Evolutionary conservation across 169 alveolate species (phyloP).

Genomic region (Cryptosporidium sp.): DNA sequence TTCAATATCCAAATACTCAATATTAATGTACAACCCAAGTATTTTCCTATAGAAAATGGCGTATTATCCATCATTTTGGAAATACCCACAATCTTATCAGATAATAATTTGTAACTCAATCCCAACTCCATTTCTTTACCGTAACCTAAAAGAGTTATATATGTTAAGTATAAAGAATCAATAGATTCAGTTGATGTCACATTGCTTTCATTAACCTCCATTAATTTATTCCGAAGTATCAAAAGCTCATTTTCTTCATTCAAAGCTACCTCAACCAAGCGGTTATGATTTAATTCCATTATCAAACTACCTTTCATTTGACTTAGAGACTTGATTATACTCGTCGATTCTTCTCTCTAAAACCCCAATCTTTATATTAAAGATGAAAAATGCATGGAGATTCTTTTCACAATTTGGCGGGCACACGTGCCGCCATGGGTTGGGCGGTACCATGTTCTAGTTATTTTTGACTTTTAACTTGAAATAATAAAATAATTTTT

Average conservation of each 20-base stretch:
- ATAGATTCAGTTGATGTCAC: slow-evolving; percentile 3
- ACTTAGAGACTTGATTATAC: background rate
- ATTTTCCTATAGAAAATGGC: slow-evolving; percentile 39
- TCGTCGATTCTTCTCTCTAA: background rate
- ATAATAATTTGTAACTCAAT: slow-evolving; percentile 5
- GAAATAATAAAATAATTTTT: no score
- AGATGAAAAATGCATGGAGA: slow-evolving; percentile 26
- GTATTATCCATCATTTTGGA: slow-evolving; percentile 11
- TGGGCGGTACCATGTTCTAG: background rate
- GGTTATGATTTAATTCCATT: background rate
- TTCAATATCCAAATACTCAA: slow-evolving; percentile 32
- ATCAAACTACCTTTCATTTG: slow-evolving; percentile 10
- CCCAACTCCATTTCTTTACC: slow-evolving; percentile 6
- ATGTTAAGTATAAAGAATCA: slow-evolving; percentile 27
- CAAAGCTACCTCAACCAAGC: background rate
- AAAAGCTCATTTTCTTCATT: slow-evolving; percentile 12
- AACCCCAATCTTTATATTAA: background rate
- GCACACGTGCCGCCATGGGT: background rate
- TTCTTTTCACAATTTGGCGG: background rate
- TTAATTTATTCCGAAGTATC: slow-evolving; percentile 2
- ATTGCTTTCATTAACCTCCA: slow-evolving; percentile 20
- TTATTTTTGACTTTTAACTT: background rate
- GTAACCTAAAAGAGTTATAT: background rate
- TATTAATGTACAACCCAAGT: slow-evolving; percentile 22
- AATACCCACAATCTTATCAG: slow-evolving; percentile 40